Conservation (phyloP, 257 asterid genomes). For the Scutellaria galericulata region DNA sequence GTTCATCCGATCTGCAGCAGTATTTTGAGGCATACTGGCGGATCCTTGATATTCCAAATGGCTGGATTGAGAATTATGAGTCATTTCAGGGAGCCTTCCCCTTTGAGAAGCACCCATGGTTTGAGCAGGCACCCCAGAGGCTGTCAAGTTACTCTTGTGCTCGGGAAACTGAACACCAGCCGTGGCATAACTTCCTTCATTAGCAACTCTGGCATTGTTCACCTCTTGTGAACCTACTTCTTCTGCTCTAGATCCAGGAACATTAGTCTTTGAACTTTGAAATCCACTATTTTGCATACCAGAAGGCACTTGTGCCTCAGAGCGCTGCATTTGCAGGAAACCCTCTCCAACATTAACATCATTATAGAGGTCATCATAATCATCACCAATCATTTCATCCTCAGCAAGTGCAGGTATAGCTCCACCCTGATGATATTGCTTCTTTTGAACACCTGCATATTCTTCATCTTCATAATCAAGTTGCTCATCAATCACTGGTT, state of each 20-base stretch:
- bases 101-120: constrained; percentile 49
- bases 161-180: constrained; percentile 51
- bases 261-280: constrained; percentile 50
- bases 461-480: constrained; percentile 47
- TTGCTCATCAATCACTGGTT: constrained; percentile 67
- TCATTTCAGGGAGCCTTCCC: constrained; percentile 46
- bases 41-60: constrained; percentile 63
- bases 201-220: constrained; percentile 45
- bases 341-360: constrained; percentile 96
- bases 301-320: constrained; percentile 53
- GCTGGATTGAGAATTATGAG: constrained; percentile 58
- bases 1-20: constrained; percentile 46
- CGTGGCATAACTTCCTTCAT: constrained; percentile 48
- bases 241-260: constrained; percentile 50
- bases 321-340: constrained; percentile 68
- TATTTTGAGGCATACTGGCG: constrained; percentile 42
- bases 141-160: constrained; percentile 50
- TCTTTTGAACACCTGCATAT: too few relatives aligned
- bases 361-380: constrained; percentile 90
- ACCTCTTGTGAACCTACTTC: constrained; percentile 44
- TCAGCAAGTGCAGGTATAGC: constrained; percentile 85
- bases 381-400: constrained; percentile 77
- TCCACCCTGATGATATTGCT: constrained; percentile 3
- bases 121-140: constrained; percentile 38
- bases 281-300: constrained; percentile 52